phyloP scores from a whole-genome alignment of 352 stramenopile species.

The Pythium sp. region DNA sequence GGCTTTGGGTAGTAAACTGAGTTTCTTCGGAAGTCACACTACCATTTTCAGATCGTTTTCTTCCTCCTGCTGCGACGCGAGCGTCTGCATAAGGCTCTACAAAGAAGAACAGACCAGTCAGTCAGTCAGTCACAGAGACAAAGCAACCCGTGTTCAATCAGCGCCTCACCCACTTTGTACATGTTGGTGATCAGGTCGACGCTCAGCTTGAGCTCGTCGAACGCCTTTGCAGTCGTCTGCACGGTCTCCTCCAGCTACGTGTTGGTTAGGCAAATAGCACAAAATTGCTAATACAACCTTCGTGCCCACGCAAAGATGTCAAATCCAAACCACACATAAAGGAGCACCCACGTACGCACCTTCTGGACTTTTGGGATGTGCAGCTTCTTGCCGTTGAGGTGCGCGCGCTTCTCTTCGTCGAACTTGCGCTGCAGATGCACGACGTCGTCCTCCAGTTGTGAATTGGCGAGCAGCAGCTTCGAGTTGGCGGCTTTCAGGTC shows the following conservation, averaged over 20 bases:
- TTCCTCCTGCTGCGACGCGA: conserved; percentile 47
- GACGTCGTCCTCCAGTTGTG: conserved; percentile 74
- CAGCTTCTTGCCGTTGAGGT: conserved; percentile 65
- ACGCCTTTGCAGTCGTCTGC: conserved; percentile 48
- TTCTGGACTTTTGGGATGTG: conserved; percentile 74
- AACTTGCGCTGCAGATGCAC: conserved; percentile 63
- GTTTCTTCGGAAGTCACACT: not conserved
- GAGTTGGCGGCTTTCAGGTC: conserved; percentile 61
- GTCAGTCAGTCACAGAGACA: not conserved
- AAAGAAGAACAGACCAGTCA: not conserved
- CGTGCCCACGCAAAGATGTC: no score
- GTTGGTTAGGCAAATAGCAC: not conserved
- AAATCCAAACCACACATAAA: not conserved
- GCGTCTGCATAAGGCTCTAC: conserved; percentile 44
- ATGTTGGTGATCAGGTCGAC: conserved; percentile 86
- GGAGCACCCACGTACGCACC: conserved; percentile 11
- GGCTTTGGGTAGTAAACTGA: not conserved
- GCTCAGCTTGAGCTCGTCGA: conserved; percentile 79
- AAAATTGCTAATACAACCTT: not conserved
- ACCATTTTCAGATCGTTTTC: conserved; percentile 60
- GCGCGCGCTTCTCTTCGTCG: conserved; percentile 61
- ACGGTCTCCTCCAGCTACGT: conserved; percentile 60
- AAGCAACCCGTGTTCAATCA: not conserved
- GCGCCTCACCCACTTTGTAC: conserved; percentile 56
- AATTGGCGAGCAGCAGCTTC: conserved; percentile 60